Evolutionary conservation across 257 asterid species (phyloP), one percentile per base, ranked within the genome.

Genomic region (Mitragyna speciosa): DNA sequence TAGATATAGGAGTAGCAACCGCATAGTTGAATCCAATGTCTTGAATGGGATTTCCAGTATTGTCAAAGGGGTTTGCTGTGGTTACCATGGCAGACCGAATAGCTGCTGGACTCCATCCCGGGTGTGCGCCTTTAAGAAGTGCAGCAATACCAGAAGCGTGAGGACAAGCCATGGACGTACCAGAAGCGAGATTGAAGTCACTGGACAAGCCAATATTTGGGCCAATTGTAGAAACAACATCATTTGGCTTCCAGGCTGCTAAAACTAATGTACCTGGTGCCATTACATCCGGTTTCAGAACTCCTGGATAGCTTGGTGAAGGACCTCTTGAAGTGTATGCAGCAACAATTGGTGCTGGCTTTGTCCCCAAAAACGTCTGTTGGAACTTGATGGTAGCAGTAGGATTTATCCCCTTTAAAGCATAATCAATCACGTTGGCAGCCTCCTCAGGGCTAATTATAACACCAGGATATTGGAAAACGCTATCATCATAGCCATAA

Each of bases 81-180:
- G 90, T 88, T 56, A 88, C 61, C 90, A 85, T 81, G 31, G 92
- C 85, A 0, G 89, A 86, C 1, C 82, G 85, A 61, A 86, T 88
- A 1, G 92, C 87, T 12, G 89, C 88, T 0, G 92, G 90, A 67
- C 86, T 81, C 90, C 90, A 88, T 39, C 83, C 83, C 0, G 88
- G 88, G 36, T 82, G 87, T 0, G 88, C 90, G 4, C 82, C 87
- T 80, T 79, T 88, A 1, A 88, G 83, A 11, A 88, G 89, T 2
- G 89, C 89, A 6, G 90, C 87, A 16, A 88, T 70, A 9, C 86
- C 90, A 2, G 92, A 70, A 68, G 82, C 82, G 56, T n/a, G n/a
- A 7, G 92, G 90, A 31, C 89, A 82, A 36, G 92, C 82, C 90
- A 86, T 86, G 16, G 89, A 88, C 10, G 89, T 88, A 24, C 92